Evolutionary conservation across 352 stramenopile species (phyloP), one percentile per base, ranked within the genome.

Genomic region (Phytophthora sp.): DNA sequence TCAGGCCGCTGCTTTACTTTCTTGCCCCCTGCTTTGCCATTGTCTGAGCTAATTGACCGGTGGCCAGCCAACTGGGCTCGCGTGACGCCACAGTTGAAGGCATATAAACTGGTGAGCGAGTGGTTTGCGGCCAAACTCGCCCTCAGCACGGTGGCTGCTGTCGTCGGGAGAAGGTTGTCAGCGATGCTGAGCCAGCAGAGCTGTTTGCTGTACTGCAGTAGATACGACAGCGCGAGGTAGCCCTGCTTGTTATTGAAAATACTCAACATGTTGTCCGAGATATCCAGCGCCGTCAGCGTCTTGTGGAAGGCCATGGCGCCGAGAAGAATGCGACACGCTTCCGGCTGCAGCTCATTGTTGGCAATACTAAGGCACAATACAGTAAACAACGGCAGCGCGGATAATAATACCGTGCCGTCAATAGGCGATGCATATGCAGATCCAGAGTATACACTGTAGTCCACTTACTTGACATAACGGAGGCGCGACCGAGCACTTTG

Each of bases 221-320:
- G 39, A 59, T 88, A 85, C 13, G 73, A 70, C n/a, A 92, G 59
- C 0, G 79, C 73, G 7, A 90, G 30, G 33, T 79, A 82, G 12
- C 79, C 83, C 30, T 80, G 60, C 39, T 81, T 77, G 23, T 88
- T 71, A 30, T 84, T 77, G 51, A 90, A 90, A 24, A 86, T 31
- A 16, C 58, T 72, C 33, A 89, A 52, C 62, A 82, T 57, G 27
- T 89, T 90, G 72, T 66, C 66, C 0, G 83, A 90, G 1, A 89
- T 57, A 53, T 92, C 75, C 21, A 89, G 74, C 4, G 77, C 67
- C 0, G 79, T 88, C 21, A 92, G 62, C 21, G 70, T 80, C 4
- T 64, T 75, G 31, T 92, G 81, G 57, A 90, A 82, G 1, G 77
- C 66, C 21, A 89, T 51, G 0, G 77, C 74, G 1, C 69, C 60